phyloP scores from a whole-genome alignment of 2,329 filamentous ascomycete genomes.

The Didymella keratinophila region DNA sequence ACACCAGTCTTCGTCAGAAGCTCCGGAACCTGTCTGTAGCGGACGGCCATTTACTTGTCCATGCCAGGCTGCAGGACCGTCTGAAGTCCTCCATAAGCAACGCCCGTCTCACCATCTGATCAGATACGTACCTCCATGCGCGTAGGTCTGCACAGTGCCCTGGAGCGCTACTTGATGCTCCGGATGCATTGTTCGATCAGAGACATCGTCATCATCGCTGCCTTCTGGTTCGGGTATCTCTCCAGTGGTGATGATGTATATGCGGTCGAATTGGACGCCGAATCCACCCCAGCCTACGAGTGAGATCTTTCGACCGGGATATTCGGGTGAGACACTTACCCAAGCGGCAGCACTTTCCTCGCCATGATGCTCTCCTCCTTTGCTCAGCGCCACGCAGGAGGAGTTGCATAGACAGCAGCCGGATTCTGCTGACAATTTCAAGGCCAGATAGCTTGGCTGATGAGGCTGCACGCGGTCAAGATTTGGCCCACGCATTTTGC shows the following conservation, averaged over 20 bases:
- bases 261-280: neutral
- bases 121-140: neutral
- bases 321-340: neutral
- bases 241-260: neutral
- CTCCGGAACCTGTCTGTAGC: neutral
- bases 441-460: neutral
- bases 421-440: neutral
- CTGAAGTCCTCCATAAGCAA: neutral
- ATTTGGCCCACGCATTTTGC: neutral
- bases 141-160: neutral
- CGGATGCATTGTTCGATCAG: neutral
- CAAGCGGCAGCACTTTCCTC: neutral
- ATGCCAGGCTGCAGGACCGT: neutral
- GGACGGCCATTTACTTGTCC: neutral
- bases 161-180: neutral
- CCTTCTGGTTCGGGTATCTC: neutral
- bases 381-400: neutral
- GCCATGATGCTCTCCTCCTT: neutral
- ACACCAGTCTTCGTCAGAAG: neutral
- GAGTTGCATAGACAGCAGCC: neutral
- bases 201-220: neutral
- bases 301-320: neutral
- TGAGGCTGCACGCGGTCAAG: neutral
- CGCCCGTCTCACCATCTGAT: neutral
- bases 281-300: neutral